These are phyloP conservation scores for Lindgomyces ingoldianus DNA, from an alignment of 495 filamentous ascomycete genomes.

Conservation along the genomic window DNA sequence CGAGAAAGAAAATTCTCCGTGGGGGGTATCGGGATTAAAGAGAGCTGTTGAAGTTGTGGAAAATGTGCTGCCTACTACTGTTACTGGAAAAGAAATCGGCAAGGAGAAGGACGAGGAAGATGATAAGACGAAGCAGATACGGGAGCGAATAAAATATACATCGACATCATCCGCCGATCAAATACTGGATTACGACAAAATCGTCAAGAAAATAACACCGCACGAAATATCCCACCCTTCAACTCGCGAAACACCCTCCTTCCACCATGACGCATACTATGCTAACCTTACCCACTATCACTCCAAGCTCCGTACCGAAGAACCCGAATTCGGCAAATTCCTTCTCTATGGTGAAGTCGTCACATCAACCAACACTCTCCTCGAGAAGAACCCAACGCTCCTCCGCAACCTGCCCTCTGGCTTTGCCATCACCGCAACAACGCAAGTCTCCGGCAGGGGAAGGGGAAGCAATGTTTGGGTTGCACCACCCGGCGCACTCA, in stretches of 20 bases:
- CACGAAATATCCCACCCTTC: slow-evolving; percentile 71
- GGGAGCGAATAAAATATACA: slow-evolving; percentile 17
- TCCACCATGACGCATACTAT: slow-evolving; percentile 82
- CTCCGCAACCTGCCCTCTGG: slow-evolving; percentile 76
- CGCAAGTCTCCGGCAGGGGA: slow-evolving; percentile 87
- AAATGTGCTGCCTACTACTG: slow-evolving; percentile 1
- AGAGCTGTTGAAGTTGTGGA: slow-evolving; percentile 49
- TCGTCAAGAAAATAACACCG: slow-evolving; percentile 71
- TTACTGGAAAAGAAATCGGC: slow-evolving; percentile 4
- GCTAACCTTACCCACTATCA: slow-evolving; percentile 69
- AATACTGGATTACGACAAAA: slow-evolving; percentile 71
- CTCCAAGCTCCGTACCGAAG: slow-evolving; percentile 53
- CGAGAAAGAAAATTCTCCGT: slow-evolving; percentile 59
- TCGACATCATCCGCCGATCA: slow-evolving; percentile 48
- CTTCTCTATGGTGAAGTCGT: slow-evolving; percentile 90
- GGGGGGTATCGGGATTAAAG: slow-evolving; percentile 60
- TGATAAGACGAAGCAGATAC: slow-evolving; percentile 23
- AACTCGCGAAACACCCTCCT: slow-evolving; percentile 78
- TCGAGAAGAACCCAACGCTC: slow-evolving; percentile 88
- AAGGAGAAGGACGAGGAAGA: slow-evolving; percentile 11
- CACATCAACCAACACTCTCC: slow-evolving; percentile 91
- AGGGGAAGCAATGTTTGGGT: slow-evolving; percentile 95
- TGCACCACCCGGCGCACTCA: slow-evolving; percentile 79
- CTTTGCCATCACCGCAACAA: slow-evolving; percentile 87
- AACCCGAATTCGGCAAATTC: slow-evolving; percentile 69